These are phyloP conservation scores for Candida boleticola DNA, from an alignment of 805 yeast species.

Conservation along the genomic window DNA sequence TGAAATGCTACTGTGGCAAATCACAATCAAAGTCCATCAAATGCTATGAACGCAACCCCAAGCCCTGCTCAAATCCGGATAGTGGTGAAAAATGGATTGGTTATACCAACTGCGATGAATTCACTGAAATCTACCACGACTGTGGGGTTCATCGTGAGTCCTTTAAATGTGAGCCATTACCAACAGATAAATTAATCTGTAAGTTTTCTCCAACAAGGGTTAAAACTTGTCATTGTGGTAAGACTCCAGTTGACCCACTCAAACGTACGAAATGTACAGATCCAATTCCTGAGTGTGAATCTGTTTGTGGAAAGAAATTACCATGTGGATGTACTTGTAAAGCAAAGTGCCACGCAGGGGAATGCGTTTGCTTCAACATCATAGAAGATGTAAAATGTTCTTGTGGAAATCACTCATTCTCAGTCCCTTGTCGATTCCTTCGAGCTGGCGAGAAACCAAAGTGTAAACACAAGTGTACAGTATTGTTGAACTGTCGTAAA, in stretches of 20 bases:
- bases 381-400: slow-evolving; percentile 51
- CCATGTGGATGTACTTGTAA: slow-evolving; percentile 75
- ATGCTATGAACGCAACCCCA: slow-evolving; percentile 45
- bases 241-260: slow-evolving; percentile 44
- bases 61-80: slow-evolving; percentile 23
- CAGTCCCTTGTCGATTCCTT: slow-evolving; percentile 63
- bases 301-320: slow-evolving; percentile 58
- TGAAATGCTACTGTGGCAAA: slow-evolving; percentile 74
- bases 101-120: slow-evolving; percentile 28
- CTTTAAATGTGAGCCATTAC: slow-evolving; percentile 51
- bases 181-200: slow-evolving; percentile 38
- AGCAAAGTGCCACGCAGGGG: slow-evolving; percentile 73
- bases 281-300: slow-evolving; percentile 73
- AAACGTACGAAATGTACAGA: slow-evolving; percentile 65
- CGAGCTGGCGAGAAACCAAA: slow-evolving; percentile 51
- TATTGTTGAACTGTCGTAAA: slow-evolving; percentile 72
- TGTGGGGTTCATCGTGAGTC: slow-evolving; percentile 63
- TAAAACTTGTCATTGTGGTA: slow-evolving; percentile 81
- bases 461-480: slow-evolving; percentile 72
- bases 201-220: slow-evolving; percentile 59
- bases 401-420: slow-evolving; percentile 57
- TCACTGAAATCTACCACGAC: slow-evolving; percentile 51
- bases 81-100: slow-evolving; percentile 27
- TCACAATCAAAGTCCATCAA: slow-evolving; percentile 33
- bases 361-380: slow-evolving; percentile 61